Percentiles rank a stretch among this genome's conserved stretches.
These are phyloP conservation scores for Naganishia vaughanmartiniae DNA, from an alignment of 768 basidiomycete genomes.

Conservation along the genomic window DNA sequence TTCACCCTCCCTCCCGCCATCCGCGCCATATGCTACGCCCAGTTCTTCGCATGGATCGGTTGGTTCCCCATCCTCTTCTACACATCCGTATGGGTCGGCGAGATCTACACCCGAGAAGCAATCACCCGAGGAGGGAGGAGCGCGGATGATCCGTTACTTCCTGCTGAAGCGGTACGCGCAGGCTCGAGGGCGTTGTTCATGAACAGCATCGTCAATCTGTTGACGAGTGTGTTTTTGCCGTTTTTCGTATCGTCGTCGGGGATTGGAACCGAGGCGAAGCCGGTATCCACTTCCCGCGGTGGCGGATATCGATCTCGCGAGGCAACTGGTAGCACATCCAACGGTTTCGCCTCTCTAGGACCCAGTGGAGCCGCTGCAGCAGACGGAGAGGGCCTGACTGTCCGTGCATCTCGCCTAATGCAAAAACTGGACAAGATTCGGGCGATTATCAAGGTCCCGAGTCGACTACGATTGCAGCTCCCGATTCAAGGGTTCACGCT, in stretches of 20 bases:
- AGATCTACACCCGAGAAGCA: conserved; percentile 64
- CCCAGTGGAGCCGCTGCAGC: neutral
- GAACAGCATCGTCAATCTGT: conserved; percentile 67
- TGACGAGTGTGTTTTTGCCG: conserved; percentile 69
- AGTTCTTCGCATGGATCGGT: conserved; percentile 59
- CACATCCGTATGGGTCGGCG: conserved; percentile 80
- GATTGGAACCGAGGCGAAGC: conserved; percentile 29
- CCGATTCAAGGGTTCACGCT: conserved; percentile 51
- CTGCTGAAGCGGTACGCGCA: conserved; percentile 72
- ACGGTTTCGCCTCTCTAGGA: neutral
- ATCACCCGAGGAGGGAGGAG: conserved; percentile 39
- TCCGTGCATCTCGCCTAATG: conserved; percentile 19
- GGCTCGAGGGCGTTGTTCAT: conserved; percentile 81
- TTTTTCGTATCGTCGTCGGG: conserved; percentile 56
- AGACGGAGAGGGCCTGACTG: neutral
- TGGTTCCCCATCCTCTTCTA: conserved; percentile 95
- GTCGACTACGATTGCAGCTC: conserved; percentile 32
- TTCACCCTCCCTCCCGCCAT: conserved; percentile 70
- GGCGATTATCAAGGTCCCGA: conserved; percentile 20
- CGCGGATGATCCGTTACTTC: conserved; percentile 53
- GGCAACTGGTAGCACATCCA: neutral
- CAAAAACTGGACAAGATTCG: conserved; percentile 27
- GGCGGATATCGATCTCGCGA: neutral
- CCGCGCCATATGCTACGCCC: conserved; percentile 66
- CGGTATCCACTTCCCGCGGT: neutral